Percentiles rank a stretch among this genome's conserved stretches.
These are phyloP conservation scores for Colletotrichum incanum DNA, from an alignment of 2,329 filamentous ascomycete species.

Conservation along the genomic window DNA sequence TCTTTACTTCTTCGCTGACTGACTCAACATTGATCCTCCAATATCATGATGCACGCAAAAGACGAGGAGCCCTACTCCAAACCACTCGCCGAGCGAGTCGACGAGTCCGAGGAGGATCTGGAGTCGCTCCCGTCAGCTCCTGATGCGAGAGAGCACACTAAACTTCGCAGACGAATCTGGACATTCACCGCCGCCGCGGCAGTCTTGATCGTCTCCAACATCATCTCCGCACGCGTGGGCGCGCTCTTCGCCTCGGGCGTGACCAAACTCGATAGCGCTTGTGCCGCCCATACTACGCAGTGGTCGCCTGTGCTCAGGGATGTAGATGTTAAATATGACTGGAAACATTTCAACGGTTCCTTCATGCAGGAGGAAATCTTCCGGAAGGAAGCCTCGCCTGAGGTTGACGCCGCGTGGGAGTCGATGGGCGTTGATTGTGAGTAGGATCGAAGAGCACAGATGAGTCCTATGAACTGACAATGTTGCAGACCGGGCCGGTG, in stretches of 20 bases:
- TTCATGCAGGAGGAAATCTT: conserved; percentile 70
- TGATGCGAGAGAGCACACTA: conserved; percentile 22
- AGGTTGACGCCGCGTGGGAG: conserved; percentile 72
- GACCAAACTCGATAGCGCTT: conserved; percentile 45
- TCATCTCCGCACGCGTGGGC: conserved; percentile 45
- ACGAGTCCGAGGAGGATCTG: conserved; percentile 44
- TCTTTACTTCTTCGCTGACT: not conserved
- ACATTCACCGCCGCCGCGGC: conserved; percentile 17
- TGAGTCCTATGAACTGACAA: conserved; percentile 14
- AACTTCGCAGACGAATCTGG: conserved; percentile 14
- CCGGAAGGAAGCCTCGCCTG: conserved; percentile 63
- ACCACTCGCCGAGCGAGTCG: conserved; percentile 40
- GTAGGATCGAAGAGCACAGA: conserved; percentile 35
- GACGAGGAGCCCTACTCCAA: conserved; percentile 17
- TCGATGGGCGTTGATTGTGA: conserved; percentile 61
- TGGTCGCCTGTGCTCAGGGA: conserved; percentile 56
- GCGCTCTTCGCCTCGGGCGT: conserved; percentile 40
- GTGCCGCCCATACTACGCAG: conserved; percentile 53
- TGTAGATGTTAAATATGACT: conserved; percentile 51
- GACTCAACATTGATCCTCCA: not conserved
- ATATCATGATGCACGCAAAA: conserved; percentile 42
- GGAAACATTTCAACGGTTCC: conserved; percentile 68
- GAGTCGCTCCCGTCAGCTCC: conserved; percentile 33
- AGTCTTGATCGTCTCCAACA: conserved; percentile 36
- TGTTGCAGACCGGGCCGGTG: conserved; percentile 59